Evolutionary conservation across 2,329 filamentous ascomycete genomes (phyloP), one percentile per base, ranked within the genome.

Genomic region (Penicillium psychrosexuale): DNA sequence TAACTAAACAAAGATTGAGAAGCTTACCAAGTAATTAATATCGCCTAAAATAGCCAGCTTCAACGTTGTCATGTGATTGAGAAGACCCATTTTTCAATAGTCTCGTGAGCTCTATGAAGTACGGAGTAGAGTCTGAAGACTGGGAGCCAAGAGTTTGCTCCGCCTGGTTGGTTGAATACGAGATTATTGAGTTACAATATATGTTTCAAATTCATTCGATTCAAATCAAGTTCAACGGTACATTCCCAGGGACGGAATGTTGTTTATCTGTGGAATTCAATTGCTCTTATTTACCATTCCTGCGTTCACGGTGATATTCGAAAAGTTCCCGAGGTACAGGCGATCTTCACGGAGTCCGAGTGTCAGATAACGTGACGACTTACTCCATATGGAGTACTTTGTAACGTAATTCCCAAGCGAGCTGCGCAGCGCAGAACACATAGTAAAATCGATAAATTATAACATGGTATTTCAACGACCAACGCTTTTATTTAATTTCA

Each of bases 1-100:
- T 19, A 19, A 19, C 19, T 31, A 44, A 27, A 7, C 7, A 13
- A 3, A 31, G 8, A 3, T 19, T 9, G 6, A 15, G 11, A 24
- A 24, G 3, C 13, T 6, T 15, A 22, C 34, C 1, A 33, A 33
- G 0, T 15, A 3, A 3, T 2, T 5, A 33, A 6, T 33, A 31
- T 31, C 11, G 5, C 12, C 6, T 15, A 33, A 30, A 19, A 30
- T 19, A 44, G 6, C 40, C 28, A 31, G 1, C 3, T 3, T 7
- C 28, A 8, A 43, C n/a, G 42, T 22, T 45, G 5, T 40, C 38
- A 40, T 27, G 38, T 40, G 38, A 15, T 11, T 19, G 13, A 15
- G 22, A n/a, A 27, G 49, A 33, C 13, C 48, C 48, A 36, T 44
- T 36, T 1, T 40, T 38, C 50, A 53, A 40, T 53, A 53, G 44